These are phyloP conservation scores for Elongisporangium undulatum DNA, from an alignment of 352 stramenopile species.

Conservation along the genomic window DNA sequence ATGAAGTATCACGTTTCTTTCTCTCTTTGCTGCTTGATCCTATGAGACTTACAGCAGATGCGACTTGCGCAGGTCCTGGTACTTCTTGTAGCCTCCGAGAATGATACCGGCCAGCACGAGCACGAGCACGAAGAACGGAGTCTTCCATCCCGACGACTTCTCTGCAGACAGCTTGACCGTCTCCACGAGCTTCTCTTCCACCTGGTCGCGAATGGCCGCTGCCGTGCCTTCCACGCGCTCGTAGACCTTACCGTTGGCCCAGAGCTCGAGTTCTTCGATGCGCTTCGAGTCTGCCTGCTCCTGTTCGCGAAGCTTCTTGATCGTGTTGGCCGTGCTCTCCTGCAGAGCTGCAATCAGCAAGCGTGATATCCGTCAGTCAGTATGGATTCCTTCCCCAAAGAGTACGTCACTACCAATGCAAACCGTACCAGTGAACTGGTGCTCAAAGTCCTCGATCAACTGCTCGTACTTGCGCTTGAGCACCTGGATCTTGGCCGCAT, in stretches of 20 bases:
- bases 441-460: slow-evolving; percentile 82
- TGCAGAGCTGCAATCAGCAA: slow-evolving; percentile 36
- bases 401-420: not conserved
- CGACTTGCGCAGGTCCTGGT: slow-evolving; percentile 84
- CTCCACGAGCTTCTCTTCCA: slow-evolving; percentile 61
- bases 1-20: not conserved
- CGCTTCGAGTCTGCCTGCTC: slow-evolving; percentile 58
- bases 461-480: slow-evolving; percentile 79
- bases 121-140: slow-evolving; percentile 75
- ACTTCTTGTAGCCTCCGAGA: slow-evolving; percentile 81
- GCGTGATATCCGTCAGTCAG: not conserved
- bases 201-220: slow-evolving; percentile 56
- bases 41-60: slow-evolving; percentile 62
- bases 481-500: slow-evolving; percentile 54
- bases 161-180: slow-evolving; percentile 71
- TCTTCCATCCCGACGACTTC: slow-evolving; percentile 77
- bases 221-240: slow-evolving; percentile 55
- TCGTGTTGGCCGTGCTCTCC: slow-evolving; percentile 79
- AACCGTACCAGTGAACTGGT: slow-evolving; percentile 53
- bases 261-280: slow-evolving; percentile 70
- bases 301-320: slow-evolving; percentile 75
- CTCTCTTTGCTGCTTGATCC: not conserved
- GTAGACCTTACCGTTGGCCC: slow-evolving; percentile 50
- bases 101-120: slow-evolving; percentile 54
- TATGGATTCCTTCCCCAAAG: not conserved